Evolutionary conservation across 352 stramenopile species (phyloP).

Genomic region (Phytopythium cucurbitacearum): DNA sequence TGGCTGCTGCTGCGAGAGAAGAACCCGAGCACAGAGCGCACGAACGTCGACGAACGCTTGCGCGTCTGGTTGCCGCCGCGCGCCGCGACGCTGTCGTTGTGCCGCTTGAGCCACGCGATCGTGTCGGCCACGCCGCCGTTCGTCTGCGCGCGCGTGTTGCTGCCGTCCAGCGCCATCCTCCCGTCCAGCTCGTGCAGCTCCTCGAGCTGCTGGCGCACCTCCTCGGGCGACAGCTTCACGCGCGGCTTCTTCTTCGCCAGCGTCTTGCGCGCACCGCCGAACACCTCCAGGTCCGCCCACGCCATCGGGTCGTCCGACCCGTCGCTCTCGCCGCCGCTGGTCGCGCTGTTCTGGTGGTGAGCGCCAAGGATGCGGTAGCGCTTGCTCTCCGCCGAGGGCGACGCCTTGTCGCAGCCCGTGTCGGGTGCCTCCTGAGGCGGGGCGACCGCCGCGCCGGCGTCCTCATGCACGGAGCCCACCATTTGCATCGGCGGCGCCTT

Average conservation of each 20-base stretch:
- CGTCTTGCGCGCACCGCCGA: constrained; percentile 43
- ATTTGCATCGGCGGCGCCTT: constrained; percentile 10
- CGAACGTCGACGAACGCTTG: constrained; percentile 53
- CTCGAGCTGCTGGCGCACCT: constrained; percentile 11
- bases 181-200: constrained; percentile 14
- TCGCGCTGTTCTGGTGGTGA: constrained; percentile 3
- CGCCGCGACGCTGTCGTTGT: constrained; percentile 30
- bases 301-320: constrained; percentile 31
- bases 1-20: constrained; percentile 25
- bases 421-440: background rate
- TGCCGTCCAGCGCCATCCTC: constrained; percentile 3
- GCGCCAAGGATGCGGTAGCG: constrained; percentile 31
- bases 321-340: constrained; percentile 8
- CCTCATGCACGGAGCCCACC: background rate
- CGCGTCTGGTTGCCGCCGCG: constrained; percentile 28
- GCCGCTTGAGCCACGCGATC: constrained; percentile 67
- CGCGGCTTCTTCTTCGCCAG: constrained; percentile 27
- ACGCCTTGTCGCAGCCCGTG: background rate
- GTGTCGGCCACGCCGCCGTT: constrained; percentile 45
- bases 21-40: constrained; percentile 50
- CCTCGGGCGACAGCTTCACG: constrained; percentile 25
- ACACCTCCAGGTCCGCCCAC: constrained; percentile 41
- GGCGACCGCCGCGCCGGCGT: background rate
- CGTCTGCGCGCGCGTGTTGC: background rate
- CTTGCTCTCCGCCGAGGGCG: constrained; percentile 9